Base-by-base conservation (phyloP, 176 grass and related monocot species). In the Oryza brachyantha region DNA sequence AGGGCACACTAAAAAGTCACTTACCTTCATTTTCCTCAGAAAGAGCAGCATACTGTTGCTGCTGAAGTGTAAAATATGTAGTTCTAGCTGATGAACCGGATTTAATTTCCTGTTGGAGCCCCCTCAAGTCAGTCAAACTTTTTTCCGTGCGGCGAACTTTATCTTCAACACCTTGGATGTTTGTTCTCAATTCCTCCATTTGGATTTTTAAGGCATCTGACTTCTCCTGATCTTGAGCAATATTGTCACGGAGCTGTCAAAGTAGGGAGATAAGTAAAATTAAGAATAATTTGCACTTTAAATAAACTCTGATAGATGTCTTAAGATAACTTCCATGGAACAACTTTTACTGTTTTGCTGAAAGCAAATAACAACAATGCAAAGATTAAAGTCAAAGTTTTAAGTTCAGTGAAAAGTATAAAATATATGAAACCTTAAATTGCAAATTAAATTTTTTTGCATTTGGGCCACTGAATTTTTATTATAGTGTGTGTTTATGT, bases 1-100 rank as follows among this genome's bases (percentile, higher is more conserved):
- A 34, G 22, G 41, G 55, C 41, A 83, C 83, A 61, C 39, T 29
- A 55, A 50, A 52, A 21, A 73, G 13, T 54, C 39, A 11, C 29
- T 69, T 79, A 92, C 94, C 94, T 94, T 97, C 91, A 83, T 97
- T 97, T 82, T 97, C 94, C 81, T 97, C 94, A 27, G 86, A 82
- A 79, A 97, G 91, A 64, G 91, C 91, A 80, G 69, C 72, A 94
- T 88, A 88, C 13, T 92, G 87, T 76, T 72, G 74, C 73, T 97
- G 83, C 61, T 92, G 87, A 84, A 88, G 87, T 26, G 66, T 81
- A 78, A 88, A 90, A 57, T 83, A 80, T 48, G 91, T 97, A 82
- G 91, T 94, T 94, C 94, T 93, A 72, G 70, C 58, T 24, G 94
- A 72, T 79, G 89, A 50, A 63, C 76, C 84, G 28, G 13, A 88